Base-by-base conservation (phyloP, 768 basidiomycete species). In the Trametes punicea region DNA sequence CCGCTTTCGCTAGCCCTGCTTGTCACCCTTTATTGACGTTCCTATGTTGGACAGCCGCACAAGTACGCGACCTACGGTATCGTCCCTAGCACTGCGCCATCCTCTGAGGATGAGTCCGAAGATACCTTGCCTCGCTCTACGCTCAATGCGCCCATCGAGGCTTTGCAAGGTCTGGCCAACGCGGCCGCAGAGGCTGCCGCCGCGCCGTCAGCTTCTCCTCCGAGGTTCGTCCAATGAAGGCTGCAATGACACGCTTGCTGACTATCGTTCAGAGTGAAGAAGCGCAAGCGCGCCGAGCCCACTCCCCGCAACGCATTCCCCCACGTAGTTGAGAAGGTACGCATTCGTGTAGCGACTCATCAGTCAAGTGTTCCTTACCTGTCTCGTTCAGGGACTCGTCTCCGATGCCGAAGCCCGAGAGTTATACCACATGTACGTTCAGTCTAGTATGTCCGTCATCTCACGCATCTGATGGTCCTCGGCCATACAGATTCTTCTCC, bases 131-230 rank as follows among this genome's bases (percentile, higher is more conserved):
- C 93, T 15, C 81, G 92, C 30, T 81, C 88, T 34, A 83, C 89
- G 29, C 75, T 97, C 59, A 93, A 90, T 59, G 93, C 94, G 1
- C 95, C 95, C 1, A 95, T 96, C 52, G 93, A 97, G 67, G 95
- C 95, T 11, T 75, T 98, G 31, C 93, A 97, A 68, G 92, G 93
- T 2, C 77, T 97, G 48, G 95, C 95, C 26, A 94, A 97, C 68
- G 95, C 94, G 1, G 95, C 95, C 6, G 94, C 92, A 25, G 94
- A 96, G 70, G 91, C 94, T 6, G 90, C 92, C 0, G 87, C 90
- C 10, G 89, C 81, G 3, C 83, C 90, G 7, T 88, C 89, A 36
- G 67, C 80, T 10, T 77, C 82, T 40, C 68, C 84, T 15, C 80
- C 85, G 20, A 81, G 84, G 88, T 85, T 68, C 25, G 31, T 45